These are phyloP conservation scores for Berberis thunbergii DNA, from an alignment of 164 flowering plant species.

Conservation along the genomic window DNA sequence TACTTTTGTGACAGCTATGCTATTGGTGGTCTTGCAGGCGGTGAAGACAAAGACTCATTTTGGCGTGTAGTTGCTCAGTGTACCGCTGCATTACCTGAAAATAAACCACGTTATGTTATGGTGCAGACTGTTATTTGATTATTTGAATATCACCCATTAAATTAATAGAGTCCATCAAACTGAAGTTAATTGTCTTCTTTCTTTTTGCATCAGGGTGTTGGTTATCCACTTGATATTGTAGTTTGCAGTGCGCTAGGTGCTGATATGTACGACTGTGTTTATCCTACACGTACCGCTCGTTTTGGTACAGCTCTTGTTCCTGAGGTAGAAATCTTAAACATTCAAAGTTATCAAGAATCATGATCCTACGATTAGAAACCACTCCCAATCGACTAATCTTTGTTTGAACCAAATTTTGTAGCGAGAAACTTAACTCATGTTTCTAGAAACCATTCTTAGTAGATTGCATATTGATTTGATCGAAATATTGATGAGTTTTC, in stretches of 20 bases:
- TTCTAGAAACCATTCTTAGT: no score
- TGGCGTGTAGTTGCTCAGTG: conserved; percentile 99
- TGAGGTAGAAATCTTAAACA: conserved; percentile 39
- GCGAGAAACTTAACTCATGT: no score
- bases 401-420: no score
- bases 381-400: no score
- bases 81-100: conserved; percentile 84
- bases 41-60: conserved; percentile 97
- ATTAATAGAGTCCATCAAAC: neutral
- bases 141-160: neutral
- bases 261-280: conserved; percentile 98
- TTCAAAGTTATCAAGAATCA: neutral
- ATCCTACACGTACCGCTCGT: conserved; percentile 98
- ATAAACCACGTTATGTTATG: conserved; percentile 99
- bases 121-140: conserved; percentile 20
- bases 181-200: neutral
- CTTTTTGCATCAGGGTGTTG: conserved; percentile 68
- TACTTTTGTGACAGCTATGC: conserved; percentile 86
- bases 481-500: no score
- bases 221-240: conserved; percentile 94
- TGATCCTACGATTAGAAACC: no score
- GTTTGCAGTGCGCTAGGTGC: conserved; percentile 99
- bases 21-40: conserved; percentile 99
- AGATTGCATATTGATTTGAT: no score
- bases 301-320: conserved; percentile 98